Base-by-base conservation (phyloP, 495 filamentous ascomycete genomes). In the Achaetomiella virescens region DNA sequence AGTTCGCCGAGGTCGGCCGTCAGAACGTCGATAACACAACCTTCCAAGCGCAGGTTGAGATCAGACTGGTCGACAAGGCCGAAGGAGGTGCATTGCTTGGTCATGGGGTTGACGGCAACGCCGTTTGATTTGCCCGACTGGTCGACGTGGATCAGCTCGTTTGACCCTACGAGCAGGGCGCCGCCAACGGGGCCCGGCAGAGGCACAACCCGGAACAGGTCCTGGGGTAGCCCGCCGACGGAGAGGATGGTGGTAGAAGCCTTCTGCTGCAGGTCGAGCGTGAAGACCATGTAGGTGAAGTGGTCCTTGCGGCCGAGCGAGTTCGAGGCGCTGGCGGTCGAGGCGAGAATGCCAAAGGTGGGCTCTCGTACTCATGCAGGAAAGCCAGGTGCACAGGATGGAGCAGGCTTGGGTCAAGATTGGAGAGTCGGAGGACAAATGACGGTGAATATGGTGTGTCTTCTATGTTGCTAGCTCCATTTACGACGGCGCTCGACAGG, bases 341-440 rank as follows among this genome's bases (percentile, higher is more conserved):
- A 86, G 52, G 90, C 95, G 41, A 98, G 72, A 59, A 98, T 90
- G 35, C 93, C 93, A 72, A 99, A 96, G 1, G 93, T 97, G 24
- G 93, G 93, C 71, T 96, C 93, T 56, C 93, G 69, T 97, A 99
- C 73, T 97, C 92, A 75, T 97, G 82, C 56, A 99, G 78, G 70
- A 99, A 99, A 37, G 88, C 84, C 62, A 99, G 79, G 62, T 93
- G 90, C 67, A 96, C 85, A 40, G 91, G 89, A 71, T 96, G 86
- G 46, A 87, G 80, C 55, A 97, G 78, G 54, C 80, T 84, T 61
- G 91, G 88, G 63, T 99, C 92, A 68, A 99, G 78, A 61, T 87
- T 81, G 50, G 90, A 86, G 67, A 96, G 74, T 48, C 90, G 84
- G 54, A 96, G 76, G 56, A 95, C 90, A 74, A 96, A 97, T 52